Evolutionary conservation across 257 asterid species (phyloP), one percentile per base, ranked within the genome.

Genomic region (Lycium ferocissimum): DNA sequence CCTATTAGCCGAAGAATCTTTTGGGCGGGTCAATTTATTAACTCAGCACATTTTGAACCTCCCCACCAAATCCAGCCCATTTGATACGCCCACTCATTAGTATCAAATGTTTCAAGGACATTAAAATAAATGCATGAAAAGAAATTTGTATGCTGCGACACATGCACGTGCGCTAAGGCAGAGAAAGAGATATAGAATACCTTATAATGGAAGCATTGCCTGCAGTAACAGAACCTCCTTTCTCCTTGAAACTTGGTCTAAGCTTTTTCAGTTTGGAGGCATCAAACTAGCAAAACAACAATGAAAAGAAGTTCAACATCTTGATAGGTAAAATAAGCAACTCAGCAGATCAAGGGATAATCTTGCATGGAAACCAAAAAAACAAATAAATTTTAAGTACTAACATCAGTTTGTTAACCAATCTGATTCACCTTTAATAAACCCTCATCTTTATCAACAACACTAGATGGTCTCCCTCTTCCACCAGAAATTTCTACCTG

Each of bases 121-220:
- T 15, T 18, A 75, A 1, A 83, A 51, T 11, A 37, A 8, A 82
- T 65, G 57, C 26, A 12, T 51, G 38, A 15, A 78, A 47, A 35
- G 40, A 76, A 17, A 66, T 43, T 47, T 13, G 67, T 70, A 54
- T 35, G 58, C 71, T 69, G 3, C 6, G 18, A 66, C 73, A 20
- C 62, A 78, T 58, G 73, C 17, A 67, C 11, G 33, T 37, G 59
- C 37, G 86, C 35, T 69, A 79, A n/a, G 6, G 45, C 82, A 51
- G 82, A 26, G 26, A 86, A 59, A 58, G 83, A 82, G 81, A 86
- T 79, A 76, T 70, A 87, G 76, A 71, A 83, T 81, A 95, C 99
- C 99, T 97, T 89, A 97, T 94, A 86, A 88, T 92, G 83, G 99
- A 97, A 85, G 98, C 94, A 90, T 97, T 97, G 89, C 99, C 99